Evolutionary conservation across 805 yeast species (phyloP).

Genomic region (Starmerella cellae): DNA sequence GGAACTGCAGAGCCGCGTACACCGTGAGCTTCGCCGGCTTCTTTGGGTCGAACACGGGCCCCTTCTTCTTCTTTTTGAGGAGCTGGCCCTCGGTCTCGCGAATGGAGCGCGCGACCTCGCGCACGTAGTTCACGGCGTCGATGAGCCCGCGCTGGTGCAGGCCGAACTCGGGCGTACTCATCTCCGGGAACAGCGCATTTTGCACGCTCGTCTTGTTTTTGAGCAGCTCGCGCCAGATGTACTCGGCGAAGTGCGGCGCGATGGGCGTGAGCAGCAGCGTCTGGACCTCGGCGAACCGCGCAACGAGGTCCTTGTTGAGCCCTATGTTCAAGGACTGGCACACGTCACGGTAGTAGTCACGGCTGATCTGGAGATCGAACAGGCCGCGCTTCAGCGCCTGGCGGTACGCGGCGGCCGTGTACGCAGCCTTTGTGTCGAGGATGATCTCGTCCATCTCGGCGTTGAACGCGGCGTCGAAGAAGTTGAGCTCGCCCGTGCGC

Average conservation of each 20-base stretch:
- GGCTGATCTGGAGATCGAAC: constrained; percentile 85
- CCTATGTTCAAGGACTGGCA: constrained; percentile 32
- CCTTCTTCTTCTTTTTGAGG: constrained; percentile 65
- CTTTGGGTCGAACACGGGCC: constrained; percentile 57
- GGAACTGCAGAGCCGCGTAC: constrained; percentile 67
- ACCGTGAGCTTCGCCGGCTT: constrained; percentile 63
- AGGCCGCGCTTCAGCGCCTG: constrained; percentile 80
- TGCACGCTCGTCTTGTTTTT: constrained; percentile 56
- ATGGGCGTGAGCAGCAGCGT: constrained; percentile 75
- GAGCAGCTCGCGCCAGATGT: constrained; percentile 70
- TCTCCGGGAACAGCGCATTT: constrained; percentile 65
- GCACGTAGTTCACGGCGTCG: constrained; percentile 67
- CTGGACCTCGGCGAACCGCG: constrained; percentile 76
- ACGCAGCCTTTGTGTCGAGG: constrained; percentile 59
- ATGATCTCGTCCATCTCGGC: constrained; percentile 81
- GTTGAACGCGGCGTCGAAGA: constrained; percentile 82
- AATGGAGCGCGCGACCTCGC: constrained; percentile 63
- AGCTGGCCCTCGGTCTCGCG: constrained; percentile 88
- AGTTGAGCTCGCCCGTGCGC: constrained; percentile 24
- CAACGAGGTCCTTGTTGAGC: constrained; percentile 74
- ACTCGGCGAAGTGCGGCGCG: constrained; percentile 93
- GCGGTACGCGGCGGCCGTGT: constrained; percentile 64
- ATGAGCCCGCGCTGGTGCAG: constrained; percentile 41
- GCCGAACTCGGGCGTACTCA: constrained; percentile 29
- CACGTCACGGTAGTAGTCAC: constrained; percentile 91